These are phyloP conservation scores for Spraguea lophii DNA, from an alignment of 371 early-diverging fungal genomes.

Conservation along the genomic window DNA sequence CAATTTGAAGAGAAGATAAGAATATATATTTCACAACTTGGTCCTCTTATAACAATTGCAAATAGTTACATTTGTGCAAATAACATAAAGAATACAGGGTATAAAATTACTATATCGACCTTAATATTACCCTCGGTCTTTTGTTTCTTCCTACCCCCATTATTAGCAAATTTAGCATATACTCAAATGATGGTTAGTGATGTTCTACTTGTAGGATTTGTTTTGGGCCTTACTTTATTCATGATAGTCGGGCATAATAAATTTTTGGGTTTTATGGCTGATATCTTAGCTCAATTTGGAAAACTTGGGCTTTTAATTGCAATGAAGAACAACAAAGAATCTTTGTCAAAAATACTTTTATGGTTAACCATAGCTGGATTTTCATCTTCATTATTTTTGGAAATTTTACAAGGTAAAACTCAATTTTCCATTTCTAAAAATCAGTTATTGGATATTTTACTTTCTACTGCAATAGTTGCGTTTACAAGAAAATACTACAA, in stretches of 20 bases:
- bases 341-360: conserved; percentile 1
- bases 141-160: conserved; percentile 6
- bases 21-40: too few species aligned
- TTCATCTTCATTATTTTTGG: conserved; percentile 1
- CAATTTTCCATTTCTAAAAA: neutral
- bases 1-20: too few species aligned
- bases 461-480: neutral
- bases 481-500: neutral
- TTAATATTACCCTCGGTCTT: conserved; percentile 18
- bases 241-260: conserved; percentile 2
- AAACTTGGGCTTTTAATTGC: conserved; percentile 4
- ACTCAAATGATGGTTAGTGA: conserved; percentile 1
- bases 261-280: neutral
- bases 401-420: conserved; percentile 7
- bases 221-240: conserved; percentile 13
- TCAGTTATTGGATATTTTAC: conserved; percentile 1
- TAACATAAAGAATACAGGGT: too few species aligned
- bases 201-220: conserved; percentile 2
- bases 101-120: too few species aligned
- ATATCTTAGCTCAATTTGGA: conserved; percentile 12
- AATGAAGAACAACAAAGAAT: conserved; percentile 7
- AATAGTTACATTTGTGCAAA: too few species aligned
- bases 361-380: conserved; percentile 14
- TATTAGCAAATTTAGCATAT: conserved; percentile 21
- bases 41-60: too few species aligned